A percentile compares a stretch with the other conserved stretches of the same genome.
phyloP scores from a whole-genome alignment of 176 grass and related monocot species.

The Chloris gayana region DNA sequence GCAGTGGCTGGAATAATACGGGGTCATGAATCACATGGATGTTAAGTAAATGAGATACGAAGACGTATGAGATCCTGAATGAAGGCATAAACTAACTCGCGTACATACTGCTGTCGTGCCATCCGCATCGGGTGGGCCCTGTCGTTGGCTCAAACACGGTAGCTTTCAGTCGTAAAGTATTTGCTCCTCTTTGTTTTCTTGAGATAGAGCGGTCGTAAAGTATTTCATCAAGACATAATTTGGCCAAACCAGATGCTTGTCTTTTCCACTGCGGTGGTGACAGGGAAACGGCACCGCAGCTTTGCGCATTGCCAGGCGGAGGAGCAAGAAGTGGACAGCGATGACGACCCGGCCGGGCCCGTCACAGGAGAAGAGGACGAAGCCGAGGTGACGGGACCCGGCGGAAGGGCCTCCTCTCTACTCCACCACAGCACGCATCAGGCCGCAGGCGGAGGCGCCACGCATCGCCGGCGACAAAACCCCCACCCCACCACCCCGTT shows the following conservation, averaged over 20 bases:
- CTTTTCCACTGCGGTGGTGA: neutral
- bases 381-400: neutral
- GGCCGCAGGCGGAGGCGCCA: neutral
- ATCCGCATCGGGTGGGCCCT: neutral
- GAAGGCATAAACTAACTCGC: neutral
- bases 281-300: neutral
- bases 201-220: too few relatives aligned
- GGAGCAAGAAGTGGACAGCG: neutral
- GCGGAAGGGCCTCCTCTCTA: neutral
- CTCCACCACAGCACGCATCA: neutral
- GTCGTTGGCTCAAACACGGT: neutral
- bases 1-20: neutral
- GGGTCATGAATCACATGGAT: neutral
- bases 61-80: slow-evolving; percentile 3
- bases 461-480: slow-evolving; percentile 17
- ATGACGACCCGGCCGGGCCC: neutral
- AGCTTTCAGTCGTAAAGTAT: neutral
- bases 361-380: neutral
- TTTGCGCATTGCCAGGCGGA: neutral
- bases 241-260: neutral
- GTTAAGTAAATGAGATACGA: neutral
- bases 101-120: neutral
- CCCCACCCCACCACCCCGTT: neutral
- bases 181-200: neutral
- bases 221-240: neutral